Percentiles rank a stretch among this genome's conserved stretches.
phyloP scores from a whole-genome alignment of 192 early-diverging fungal species.

The Podila epigama region DNA sequence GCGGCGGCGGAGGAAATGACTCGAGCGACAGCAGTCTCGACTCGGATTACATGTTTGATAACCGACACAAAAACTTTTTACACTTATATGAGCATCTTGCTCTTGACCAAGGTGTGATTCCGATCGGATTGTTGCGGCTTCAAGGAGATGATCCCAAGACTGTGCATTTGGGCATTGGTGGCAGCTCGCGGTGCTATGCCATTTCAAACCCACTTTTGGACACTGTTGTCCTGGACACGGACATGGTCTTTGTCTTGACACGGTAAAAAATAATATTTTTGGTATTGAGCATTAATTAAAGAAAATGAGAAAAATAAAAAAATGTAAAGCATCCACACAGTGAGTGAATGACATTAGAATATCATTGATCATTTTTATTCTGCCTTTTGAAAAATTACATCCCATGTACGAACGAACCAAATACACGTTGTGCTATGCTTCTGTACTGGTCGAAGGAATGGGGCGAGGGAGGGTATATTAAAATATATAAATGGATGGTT shows the following conservation, averaged over 20 bases:
- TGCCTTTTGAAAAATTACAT: no score
- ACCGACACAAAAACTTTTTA: conserved; percentile 54
- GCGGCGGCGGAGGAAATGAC: not conserved
- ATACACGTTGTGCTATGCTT: no score
- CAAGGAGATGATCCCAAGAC: conserved; percentile 49
- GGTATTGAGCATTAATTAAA: not conserved
- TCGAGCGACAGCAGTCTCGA: conserved; percentile 15
- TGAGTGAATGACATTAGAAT: no score
- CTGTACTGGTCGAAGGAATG: no score
- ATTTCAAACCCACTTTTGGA: conserved; percentile 71
- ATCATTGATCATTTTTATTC: no score
- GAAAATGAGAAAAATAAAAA: not conserved
- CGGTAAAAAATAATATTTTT: not conserved
- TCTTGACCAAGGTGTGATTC: conserved; percentile 60
- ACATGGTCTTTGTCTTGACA: conserved; percentile 66
- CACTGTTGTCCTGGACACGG: conserved; percentile 59
- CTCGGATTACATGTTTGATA: conserved; percentile 40
- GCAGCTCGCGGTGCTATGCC: conserved; percentile 67
- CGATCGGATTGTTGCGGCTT: conserved; percentile 57
- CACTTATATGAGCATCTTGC: conserved; percentile 64
- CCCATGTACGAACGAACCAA: no score
- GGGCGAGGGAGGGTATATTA: not conserved
- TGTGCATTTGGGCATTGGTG: conserved; percentile 49
- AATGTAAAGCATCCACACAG: no score
- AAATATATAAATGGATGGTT: no score